Base-by-base conservation (phyloP, 1,284 basidiomycete genomes). In the Naganishia cerealis region DNA sequence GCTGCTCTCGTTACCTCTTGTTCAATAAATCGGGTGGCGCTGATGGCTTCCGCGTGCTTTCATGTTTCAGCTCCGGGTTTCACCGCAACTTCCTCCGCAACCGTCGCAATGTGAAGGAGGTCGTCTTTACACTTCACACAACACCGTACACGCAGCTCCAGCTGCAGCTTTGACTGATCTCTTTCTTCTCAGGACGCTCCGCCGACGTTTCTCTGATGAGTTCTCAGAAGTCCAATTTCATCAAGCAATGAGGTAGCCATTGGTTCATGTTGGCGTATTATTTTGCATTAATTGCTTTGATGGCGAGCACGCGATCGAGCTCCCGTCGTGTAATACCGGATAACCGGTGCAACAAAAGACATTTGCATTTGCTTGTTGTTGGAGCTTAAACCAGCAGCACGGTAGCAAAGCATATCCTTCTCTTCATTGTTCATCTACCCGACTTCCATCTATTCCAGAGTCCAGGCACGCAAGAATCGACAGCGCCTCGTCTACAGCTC, bases 271-370 rank as follows among this genome's bases (percentile, higher is more conserved):
- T 6, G 29, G 29, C 29, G 29, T 6, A 33, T 33, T 33, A 2
- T 33, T 33, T 33, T 33, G 29, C 29, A 33, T 33, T 33, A 33
- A 33, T 33, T 33, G 29, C 29, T 33, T 33, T 2, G 29, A 33
- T 2, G 29, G 29, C 29, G 2, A 18, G 40, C 10, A 8, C 8
- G 40, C 13, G n/a, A 24, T n/a, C 46, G 46, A 46, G 16, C 43
- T 9, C 21, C n/a, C n/a, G 46, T 3, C 21, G 21, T 24, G 40
- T 10, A 36, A 56, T 56, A 6, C 54, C 54, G 38, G 54, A 56
- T 56, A 40, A 26, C 54, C 54, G 29, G 54, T 29, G 29, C 29
- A 36, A 40, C 54, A 56, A 56, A 36, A 40, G 29, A 40, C 54
- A 56, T 56, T 40, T 36, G 21, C 1, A 36, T 56, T 36, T 21